Evolutionary conservation across 108 stramenopile species (phyloP), one percentile per base, ranked within the genome.

Genomic region (Cyclostephanos tholiformis): DNA sequence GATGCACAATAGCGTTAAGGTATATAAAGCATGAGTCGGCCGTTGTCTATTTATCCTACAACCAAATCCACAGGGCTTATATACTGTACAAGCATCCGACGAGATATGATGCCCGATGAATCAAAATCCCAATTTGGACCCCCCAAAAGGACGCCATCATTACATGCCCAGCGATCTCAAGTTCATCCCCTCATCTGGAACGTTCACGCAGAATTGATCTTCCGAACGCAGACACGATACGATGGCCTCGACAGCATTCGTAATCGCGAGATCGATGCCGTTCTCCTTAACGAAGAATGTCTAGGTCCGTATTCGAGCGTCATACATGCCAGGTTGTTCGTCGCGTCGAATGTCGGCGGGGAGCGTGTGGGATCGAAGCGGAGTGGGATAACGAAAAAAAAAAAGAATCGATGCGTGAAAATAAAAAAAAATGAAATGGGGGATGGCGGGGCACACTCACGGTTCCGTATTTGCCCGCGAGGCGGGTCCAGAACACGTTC

Each of bases 401-500:
- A 6, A 36, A 61, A 25, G 32, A 35, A 6, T 19, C 16, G 25
- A 8, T 14, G 35, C 1, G 25, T 35, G 35, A 7, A 8, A 30
- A 61, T 23, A 35, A 63, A 7, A 5, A 63, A 36, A 38, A 6
- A 63, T 39, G n/a, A n/a, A n/a, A n/a, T n/a, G n/a, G n/a, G n/a
- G n/a, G n/a, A n/a, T n/a, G 11, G 41, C 11, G 27, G 5, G 16
- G 11, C 10, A 12, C 9, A 80, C 85, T 86, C 57, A 86, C 82
- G 13, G 86, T 92, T 73, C 93, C 93, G 71, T 90, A 95, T 52
- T 91, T 92, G 59, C 80, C 79, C 4, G 82, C 65, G 19, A 95
- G 80, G 29, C 93, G 83, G 16, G 89, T 95, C 93, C 93, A 95
- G 64, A 95, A 95, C 12, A 95, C 87, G 65, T 95, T 95, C 3